A percentile compares a stretch with the other conserved stretches of the same genome.
phyloP scores from a whole-genome alignment of 768 basidiomycete species.

The Dentipellis sp. region DNA sequence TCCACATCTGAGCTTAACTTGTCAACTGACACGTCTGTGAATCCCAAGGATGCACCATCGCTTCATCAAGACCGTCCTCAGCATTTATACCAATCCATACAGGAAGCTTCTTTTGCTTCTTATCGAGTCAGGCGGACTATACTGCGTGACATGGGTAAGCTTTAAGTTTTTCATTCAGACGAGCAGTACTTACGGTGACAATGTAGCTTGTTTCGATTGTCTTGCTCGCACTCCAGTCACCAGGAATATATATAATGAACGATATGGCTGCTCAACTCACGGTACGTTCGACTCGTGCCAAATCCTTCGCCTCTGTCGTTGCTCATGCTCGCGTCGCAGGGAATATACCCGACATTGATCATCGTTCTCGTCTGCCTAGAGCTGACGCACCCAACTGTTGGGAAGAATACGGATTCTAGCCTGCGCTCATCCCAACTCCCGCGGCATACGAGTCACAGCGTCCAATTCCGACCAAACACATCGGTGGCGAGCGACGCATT shows the following conservation, averaged over 20 bases:
- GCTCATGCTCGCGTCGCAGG: neutral
- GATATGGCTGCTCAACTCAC: neutral
- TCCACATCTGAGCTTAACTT: too few species aligned
- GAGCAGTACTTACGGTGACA: neutral
- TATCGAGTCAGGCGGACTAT: slow-evolving; percentile 12
- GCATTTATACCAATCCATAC: neutral
- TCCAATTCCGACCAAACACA: neutral
- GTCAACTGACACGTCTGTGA: too few species aligned
- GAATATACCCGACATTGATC: slow-evolving; percentile 11
- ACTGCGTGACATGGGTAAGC: slow-evolving; percentile 9
- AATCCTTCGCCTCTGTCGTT: neutral
- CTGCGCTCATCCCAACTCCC: neutral
- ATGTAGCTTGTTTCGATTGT: neutral
- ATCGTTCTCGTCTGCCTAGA: slow-evolving; percentile 21
- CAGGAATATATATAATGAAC: neutral
- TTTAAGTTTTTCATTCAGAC: neutral
- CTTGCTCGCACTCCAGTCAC: neutral
- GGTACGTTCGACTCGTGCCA: neutral
- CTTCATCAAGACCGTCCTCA: neutral
- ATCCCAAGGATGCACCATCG: neutral
- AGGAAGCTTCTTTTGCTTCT: slow-evolving; percentile 4
- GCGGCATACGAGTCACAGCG: neutral
- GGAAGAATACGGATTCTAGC: neutral
- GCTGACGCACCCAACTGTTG: neutral
- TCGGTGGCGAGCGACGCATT: neutral